These are phyloP conservation scores for Xylariaceae sp. DNA, from an alignment of 2,329 filamentous ascomycete genomes.

Conservation along the genomic window DNA sequence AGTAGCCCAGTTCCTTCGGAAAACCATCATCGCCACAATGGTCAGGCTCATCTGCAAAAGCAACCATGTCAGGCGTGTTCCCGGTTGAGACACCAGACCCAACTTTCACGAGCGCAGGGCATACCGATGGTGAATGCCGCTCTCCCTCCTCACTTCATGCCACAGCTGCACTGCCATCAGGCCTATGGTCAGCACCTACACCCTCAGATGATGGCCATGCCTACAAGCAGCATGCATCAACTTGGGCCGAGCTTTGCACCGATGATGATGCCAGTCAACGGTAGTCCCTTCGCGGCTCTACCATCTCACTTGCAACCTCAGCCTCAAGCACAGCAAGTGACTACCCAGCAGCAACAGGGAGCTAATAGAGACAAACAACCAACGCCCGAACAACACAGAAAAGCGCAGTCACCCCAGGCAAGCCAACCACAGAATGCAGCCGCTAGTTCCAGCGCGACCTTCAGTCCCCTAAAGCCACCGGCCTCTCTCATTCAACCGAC, in stretches of 20 bases:
- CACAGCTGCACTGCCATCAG: constrained; percentile 33
- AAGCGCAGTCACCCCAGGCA: not conserved
- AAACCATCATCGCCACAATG: constrained; percentile 14
- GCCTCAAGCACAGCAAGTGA: not conserved
- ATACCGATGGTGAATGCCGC: constrained; percentile 35
- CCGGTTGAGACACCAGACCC: constrained; percentile 40
- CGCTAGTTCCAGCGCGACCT: constrained; percentile 1
- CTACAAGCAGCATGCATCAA: constrained; percentile 31
- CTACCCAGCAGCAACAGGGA: not conserved
- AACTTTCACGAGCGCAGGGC: constrained; percentile 37
- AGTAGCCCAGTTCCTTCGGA: constrained; percentile 8
- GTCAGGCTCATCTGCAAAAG: constrained; percentile 28
- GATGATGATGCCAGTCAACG: constrained; percentile 39
- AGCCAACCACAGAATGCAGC: not conserved
- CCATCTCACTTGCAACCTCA: constrained; percentile 25
- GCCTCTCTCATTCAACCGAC: constrained; percentile 38
- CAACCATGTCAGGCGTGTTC: constrained; percentile 41
- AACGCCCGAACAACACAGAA: not conserved
- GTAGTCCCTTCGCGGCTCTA: constrained; percentile 28
- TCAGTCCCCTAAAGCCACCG: constrained; percentile 34
- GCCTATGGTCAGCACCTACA: constrained; percentile 37
- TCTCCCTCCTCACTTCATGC: constrained; percentile 33
- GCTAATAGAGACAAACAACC: not conserved
- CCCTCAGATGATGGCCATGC: constrained; percentile 39
- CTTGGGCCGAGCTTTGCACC: constrained; percentile 33